A percentile compares a stretch with the other conserved stretches of the same genome.
Evolutionary conservation across 129 eudicot genomes (phyloP).

Genomic region (Lonicera japonica): DNA sequence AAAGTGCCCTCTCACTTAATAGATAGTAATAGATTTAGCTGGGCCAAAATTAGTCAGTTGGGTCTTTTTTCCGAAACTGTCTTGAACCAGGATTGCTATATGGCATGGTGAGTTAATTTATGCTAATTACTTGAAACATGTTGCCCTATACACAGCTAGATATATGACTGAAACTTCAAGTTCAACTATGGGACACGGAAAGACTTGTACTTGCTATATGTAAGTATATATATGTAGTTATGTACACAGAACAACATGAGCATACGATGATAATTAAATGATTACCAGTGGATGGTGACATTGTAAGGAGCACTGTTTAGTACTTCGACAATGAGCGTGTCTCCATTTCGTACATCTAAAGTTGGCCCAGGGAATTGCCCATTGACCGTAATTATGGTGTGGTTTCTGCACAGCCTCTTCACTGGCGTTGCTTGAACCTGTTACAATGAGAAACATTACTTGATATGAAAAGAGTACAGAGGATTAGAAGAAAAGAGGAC

Average conservation of each 20-base stretch:
- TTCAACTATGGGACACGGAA: no score
- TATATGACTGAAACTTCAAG: no score
- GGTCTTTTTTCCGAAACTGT: no score
- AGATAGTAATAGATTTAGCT: no score
- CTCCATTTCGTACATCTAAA: constrained; percentile 57
- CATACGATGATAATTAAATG: background rate
- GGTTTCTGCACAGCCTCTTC: constrained; percentile 65
- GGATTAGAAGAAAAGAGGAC: background rate
- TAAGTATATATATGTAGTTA: no score
- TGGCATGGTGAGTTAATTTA: no score
- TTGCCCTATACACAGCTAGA: no score
- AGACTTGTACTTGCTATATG: no score
- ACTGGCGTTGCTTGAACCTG: constrained; percentile 69
- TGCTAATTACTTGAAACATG: no score
- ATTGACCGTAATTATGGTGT: constrained; percentile 59
- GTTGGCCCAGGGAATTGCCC: constrained; percentile 88
- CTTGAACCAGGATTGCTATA: no score
- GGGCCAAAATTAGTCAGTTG: no score
- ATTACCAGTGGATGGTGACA: constrained; percentile 71
- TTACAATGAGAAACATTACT: background rate
- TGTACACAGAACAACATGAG: background rate
- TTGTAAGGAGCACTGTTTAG: constrained; percentile 56
- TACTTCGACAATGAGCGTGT: constrained; percentile 48
- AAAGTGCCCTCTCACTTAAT: no score
- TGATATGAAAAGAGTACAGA: background rate